Evolutionary conservation across 1,139 yeast species (phyloP), one percentile per base, ranked within the genome.

Genomic region (Diutina mesorugosa): DNA sequence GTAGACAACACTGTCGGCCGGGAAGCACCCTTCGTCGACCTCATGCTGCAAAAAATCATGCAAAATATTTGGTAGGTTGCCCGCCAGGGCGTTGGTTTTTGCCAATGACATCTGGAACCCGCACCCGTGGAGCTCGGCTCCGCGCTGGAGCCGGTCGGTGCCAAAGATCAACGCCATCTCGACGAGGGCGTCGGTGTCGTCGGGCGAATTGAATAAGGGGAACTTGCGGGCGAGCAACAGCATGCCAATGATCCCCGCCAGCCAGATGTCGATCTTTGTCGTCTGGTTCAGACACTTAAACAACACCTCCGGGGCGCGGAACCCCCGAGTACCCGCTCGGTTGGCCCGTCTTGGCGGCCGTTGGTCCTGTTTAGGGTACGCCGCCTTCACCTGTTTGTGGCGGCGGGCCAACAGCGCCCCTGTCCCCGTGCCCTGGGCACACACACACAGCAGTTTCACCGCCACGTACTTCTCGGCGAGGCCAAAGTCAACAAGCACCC

Each of bases 291-390:
- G 82, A 69, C 98, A 90, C 67, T 90, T 90, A 69, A 90, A 80
- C 58, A 91, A 72, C 2, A 90, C 97, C 67, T 90, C 98, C 0
- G 97, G 97, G 0, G 98, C 97, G 62, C 98, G 78, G 67, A 90
- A 90, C 0, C 98, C 98, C 63, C 99, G 79, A 0, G 99, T 95
- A 2, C 99, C 99, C 0, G 99, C 99, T 64, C 99, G 83, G 66
- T 93, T 93, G 1, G 98, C 98, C 59, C 99, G 78, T 65, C 96
- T 79, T 1, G 95, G 90, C 1, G 96, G 90, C 60, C 98, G 74
- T 58, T 83, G 82, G 68, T 89, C 96, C 62, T 85, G 85, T 64
- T 86, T 87, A 6, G 90, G 87, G 64, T 86, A 87, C 4, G 95
- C 95, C 53, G 84, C 83, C 53, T 80, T 74, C 52, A 75, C 67